These are phyloP conservation scores for Vitis hybrid DNA, from an alignment of 177 flowering plant genomes.

Conservation along the genomic window DNA sequence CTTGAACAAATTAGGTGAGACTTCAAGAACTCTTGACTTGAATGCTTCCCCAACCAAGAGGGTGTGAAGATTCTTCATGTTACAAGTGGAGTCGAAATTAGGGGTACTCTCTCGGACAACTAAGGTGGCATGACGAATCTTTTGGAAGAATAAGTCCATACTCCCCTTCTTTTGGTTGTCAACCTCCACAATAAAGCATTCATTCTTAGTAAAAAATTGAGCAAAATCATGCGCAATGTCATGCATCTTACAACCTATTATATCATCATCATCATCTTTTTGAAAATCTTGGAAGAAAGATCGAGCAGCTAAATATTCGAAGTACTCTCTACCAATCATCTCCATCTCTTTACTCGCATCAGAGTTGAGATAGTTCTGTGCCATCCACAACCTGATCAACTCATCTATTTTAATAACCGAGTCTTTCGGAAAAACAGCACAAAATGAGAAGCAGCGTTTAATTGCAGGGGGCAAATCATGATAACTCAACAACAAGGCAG, in stretches of 20 bases:
- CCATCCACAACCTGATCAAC: conserved; percentile 19
- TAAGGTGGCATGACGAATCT: background rate
- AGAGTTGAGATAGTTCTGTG: conserved; percentile 9
- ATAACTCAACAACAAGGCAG: conserved; percentile 13
- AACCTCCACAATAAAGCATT: background rate
- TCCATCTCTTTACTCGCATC: conserved; percentile 9
- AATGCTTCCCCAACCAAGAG: background rate
- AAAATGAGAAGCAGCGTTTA: conserved; percentile 15
- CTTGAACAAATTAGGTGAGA: background rate
- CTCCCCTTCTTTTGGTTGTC: background rate
- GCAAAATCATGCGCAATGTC: conserved; percentile 23
- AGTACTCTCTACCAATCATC: conserved; percentile 15
- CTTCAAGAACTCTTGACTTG: background rate
- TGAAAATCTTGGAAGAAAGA: conserved; percentile 22
- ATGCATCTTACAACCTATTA: conserved; percentile 18
- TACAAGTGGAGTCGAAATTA: background rate
- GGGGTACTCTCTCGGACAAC: background rate
- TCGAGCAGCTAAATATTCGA: conserved; percentile 16
- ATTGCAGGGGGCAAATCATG: conserved; percentile 6
- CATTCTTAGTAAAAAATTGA: conserved; percentile 2
- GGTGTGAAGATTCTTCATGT: background rate
- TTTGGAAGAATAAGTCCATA: background rate
- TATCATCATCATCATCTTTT: background rate
- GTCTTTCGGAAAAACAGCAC: conserved; percentile 22
- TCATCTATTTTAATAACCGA: background rate